Evolutionary conservation across 1,284 basidiomycete genomes (phyloP).

Genomic region (Austroboletus niveus): DNA sequence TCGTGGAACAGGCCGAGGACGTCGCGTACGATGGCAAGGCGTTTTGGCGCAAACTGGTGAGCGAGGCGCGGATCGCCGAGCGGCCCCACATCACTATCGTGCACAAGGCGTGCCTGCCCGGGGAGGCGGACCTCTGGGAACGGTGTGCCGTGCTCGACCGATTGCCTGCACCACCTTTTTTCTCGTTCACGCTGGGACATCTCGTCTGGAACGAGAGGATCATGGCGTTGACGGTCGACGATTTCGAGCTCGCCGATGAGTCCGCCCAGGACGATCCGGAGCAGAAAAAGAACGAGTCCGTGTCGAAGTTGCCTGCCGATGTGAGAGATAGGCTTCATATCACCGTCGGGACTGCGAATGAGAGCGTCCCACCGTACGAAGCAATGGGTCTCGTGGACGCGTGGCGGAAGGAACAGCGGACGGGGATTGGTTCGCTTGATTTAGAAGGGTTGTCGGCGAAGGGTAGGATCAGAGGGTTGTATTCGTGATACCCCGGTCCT

Average conservation of each 20-base stretch:
- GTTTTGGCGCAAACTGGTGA: conserved; percentile 54
- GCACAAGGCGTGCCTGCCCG: conserved; percentile 62
- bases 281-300: conserved; percentile 47
- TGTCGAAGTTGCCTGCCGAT: conserved; percentile 48
- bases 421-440: conserved; percentile 34
- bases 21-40: conserved; percentile 29
- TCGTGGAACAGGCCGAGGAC: conserved; percentile 31
- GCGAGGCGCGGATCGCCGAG: conserved; percentile 48
- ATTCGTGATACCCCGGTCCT: too few species aligned
- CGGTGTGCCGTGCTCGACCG: conserved; percentile 52
- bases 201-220: conserved; percentile 78
- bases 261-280: conserved; percentile 20
- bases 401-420: conserved; percentile 46
- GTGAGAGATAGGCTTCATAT: conserved; percentile 68
- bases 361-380: conserved; percentile 66
- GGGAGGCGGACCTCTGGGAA: conserved; percentile 61
- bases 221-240: conserved; percentile 74
- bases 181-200: conserved; percentile 60
- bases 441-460: conserved; percentile 36
- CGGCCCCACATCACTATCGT: conserved; percentile 87
- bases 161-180: conserved; percentile 47
- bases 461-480: conserved; percentile 43
- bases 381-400: conserved; percentile 60
- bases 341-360: conserved; percentile 77
- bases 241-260: conserved; percentile 41